Evolutionary conservation across 345 rosid species (phyloP).

Genomic region (Laguncularia racemosa): DNA sequence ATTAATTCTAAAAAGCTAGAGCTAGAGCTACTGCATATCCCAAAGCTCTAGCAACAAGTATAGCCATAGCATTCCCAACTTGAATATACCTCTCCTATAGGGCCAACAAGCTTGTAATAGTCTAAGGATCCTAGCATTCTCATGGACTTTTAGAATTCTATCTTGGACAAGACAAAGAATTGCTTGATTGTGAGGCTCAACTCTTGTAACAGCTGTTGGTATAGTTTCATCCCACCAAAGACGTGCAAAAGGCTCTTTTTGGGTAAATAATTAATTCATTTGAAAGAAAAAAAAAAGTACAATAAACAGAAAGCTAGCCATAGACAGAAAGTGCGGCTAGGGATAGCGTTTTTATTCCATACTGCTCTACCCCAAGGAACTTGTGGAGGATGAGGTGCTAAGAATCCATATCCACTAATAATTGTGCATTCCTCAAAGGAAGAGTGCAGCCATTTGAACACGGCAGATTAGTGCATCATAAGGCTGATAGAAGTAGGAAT

Average conservation of each 20-base stretch:
- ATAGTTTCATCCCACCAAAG: conserved; percentile 91
- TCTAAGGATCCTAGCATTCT: conserved; percentile 79
- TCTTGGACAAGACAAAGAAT: conserved; percentile 64
- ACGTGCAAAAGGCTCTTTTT: conserved; percentile 74
- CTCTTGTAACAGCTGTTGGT: conserved; percentile 73
- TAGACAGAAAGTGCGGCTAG: too few species aligned
- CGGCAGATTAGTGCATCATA: too few species aligned
- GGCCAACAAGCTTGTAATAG: conserved; percentile 49
- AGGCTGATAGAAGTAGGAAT: too few species aligned
- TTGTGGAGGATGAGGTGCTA: too few species aligned
- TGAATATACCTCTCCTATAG: conserved; percentile 65
- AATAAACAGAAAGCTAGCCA: too few species aligned
- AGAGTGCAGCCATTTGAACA: too few species aligned
- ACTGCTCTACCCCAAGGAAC: too few species aligned
- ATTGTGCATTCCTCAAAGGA: too few species aligned
- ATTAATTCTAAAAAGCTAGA: conserved; percentile 25
- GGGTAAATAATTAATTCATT: too few species aligned
- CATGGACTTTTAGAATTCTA: conserved; percentile 55
- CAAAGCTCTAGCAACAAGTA: conserved; percentile 61
- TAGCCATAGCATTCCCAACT: conserved; percentile 77
- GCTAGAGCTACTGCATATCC: conserved; percentile 53
- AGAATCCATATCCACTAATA: too few species aligned
- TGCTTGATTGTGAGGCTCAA: conserved; percentile 71
- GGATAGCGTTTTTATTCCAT: too few species aligned
- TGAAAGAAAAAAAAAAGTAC: too few species aligned